phyloP scores from a whole-genome alignment of 2,329 filamentous ascomycete species.

The Coniochaeta sp. region DNA sequence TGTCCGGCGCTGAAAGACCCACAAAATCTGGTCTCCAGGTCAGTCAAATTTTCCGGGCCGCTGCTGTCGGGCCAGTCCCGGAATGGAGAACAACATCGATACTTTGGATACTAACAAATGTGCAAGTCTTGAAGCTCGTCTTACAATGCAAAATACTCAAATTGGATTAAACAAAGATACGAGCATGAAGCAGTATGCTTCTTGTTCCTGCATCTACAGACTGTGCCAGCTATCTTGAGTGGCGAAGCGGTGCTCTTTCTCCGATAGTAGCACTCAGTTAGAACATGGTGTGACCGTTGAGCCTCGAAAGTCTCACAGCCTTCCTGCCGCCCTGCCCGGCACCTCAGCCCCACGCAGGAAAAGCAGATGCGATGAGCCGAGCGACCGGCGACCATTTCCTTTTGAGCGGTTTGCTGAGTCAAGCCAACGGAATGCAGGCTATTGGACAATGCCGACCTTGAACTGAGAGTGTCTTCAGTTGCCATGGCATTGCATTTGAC shows the following conservation, averaged over 20 bases:
- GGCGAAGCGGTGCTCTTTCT: neutral
- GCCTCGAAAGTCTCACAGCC: neutral
- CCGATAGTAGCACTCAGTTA: neutral
- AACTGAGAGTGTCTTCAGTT: neutral
- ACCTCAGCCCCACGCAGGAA: slow-evolving; percentile 2
- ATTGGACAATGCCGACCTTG: neutral
- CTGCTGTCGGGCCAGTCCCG: neutral
- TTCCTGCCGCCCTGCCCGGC: neutral
- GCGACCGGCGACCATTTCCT: neutral
- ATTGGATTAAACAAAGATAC: neutral
- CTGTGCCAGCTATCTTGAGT: neutral
- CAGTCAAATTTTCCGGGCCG: slow-evolving; percentile 1
- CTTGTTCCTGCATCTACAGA: too few relatives aligned
- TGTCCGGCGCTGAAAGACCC: neutral
- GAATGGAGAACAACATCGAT: neutral
- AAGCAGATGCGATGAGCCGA: slow-evolving; percentile 1
- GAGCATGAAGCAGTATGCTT: neutral
- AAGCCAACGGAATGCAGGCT: neutral
- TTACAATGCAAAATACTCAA: too few relatives aligned
- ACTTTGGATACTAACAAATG: neutral
- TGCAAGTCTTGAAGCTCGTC: neutral
- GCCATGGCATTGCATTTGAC: neutral
- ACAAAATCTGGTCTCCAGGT: slow-evolving; percentile 3
- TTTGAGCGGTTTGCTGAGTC: neutral
- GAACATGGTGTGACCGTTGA: neutral